phyloP scores from a whole-genome alignment of 495 filamentous ascomycete genomes.

The Neurospora sp. region DNA sequence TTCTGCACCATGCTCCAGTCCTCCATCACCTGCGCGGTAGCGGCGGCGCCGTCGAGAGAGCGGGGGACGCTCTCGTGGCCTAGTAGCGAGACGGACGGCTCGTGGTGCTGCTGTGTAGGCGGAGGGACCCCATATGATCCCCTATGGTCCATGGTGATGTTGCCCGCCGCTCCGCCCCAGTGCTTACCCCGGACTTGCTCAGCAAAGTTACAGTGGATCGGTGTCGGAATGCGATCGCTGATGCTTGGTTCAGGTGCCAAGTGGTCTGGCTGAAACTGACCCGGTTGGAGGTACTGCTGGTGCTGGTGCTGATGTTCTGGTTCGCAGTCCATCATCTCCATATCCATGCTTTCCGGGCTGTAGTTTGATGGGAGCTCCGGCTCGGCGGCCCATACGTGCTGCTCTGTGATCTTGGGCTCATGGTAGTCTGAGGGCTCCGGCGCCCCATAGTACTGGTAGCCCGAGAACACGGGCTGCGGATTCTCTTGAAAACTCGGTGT shows the following conservation, averaged over 20 bases:
- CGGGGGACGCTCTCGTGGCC: conserved; percentile 22
- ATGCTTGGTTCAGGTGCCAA: conserved; percentile 13
- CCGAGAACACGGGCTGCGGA: conserved; percentile 7
- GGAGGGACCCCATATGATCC: conserved; percentile 14
- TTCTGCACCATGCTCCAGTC: conserved; percentile 39
- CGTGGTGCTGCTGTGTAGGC: conserved; percentile 22
- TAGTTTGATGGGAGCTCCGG: conserved; percentile 8
- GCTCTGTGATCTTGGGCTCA: conserved; percentile 8
- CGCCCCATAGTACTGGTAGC: conserved; percentile 22
- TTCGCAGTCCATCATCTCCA: conserved; percentile 36
- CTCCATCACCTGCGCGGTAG: conserved; percentile 22
- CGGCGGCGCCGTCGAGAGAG: conserved; percentile 26
- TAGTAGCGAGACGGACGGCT: background rate
- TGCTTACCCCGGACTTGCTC: conserved; percentile 35
- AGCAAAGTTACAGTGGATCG: conserved; percentile 41
- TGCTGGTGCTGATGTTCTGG: conserved; percentile 18
- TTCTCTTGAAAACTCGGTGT: conserved; percentile 19
- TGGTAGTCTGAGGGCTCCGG: conserved; percentile 28
- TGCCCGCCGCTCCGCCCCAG: conserved; percentile 23
- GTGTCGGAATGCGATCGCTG: conserved; percentile 41
- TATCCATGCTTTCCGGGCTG: conserved; percentile 11
- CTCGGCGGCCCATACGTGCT: conserved; percentile 17
- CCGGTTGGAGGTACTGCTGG: conserved; percentile 22
- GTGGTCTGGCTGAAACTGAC: conserved; percentile 15
- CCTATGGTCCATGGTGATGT: conserved; percentile 3